Base-by-base conservation (phyloP, 164 flowering plant genomes). In the Vitis rupestris region DNA sequence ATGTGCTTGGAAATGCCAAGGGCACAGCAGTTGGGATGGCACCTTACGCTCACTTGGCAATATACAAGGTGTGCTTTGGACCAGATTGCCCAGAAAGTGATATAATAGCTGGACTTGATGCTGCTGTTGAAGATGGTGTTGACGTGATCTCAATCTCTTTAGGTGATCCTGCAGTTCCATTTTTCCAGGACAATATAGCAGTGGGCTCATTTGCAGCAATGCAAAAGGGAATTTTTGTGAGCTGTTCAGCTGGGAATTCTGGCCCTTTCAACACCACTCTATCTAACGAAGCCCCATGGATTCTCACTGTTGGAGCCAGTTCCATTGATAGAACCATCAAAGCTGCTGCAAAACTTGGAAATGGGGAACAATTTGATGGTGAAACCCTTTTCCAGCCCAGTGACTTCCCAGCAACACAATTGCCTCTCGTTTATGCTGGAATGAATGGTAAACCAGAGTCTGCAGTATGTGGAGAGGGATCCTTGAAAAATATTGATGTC, bases 221-320 rank as follows among this genome's bases (percentile, higher is more conserved):
- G 29, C 76, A 76, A 58, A 81, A 83, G 60, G 89, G 89, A 10
- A 81, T 83, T n/a, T 79, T 88, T 29, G 85, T 80, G 1, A 82
- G 83, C 64, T 81, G 83, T 17, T 53, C 89, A 4, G 89, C 86
- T 0, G 87, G 87, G 10, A 88, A 88, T 66, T n/a, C 65, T 1
- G 91, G 93, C 15, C 88, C 93, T 16, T 23, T 17, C 19, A 17
- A 55, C 11, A 19, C 59, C 64, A 72, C 87, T 0, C 11, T 81
- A 9, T 61, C 80, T 0, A 84, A 87, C 55, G 87, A 82, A 15
- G 89, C 86, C 9, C 91, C 91, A 2, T 88, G 91, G 91, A 77
- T 85, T 61, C 82, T 87, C 50, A 87, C 89, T 0, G 91, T 88
- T 12, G 93, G 89, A 1, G 89, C 90, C 5, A 82, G 89, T 77